These are phyloP conservation scores for Cyclocybe aegerita DNA, from an alignment of 768 basidiomycete genomes.

Conservation along the genomic window DNA sequence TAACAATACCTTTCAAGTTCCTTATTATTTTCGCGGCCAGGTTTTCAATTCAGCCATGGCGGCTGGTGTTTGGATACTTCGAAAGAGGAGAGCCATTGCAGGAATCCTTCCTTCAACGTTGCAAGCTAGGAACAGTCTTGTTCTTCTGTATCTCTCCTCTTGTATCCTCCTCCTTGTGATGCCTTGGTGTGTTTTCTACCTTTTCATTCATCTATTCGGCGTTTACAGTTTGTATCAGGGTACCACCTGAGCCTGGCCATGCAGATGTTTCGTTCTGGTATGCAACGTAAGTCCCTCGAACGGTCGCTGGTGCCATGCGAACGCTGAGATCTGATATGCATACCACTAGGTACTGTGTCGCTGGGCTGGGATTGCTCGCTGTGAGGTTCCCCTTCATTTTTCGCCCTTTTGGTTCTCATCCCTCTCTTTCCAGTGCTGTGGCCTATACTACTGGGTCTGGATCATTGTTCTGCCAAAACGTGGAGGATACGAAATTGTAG, in stretches of 20 bases:
- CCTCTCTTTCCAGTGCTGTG: constrained; percentile 23
- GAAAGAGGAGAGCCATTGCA: constrained; percentile 20
- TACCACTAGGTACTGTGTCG: constrained; percentile 28
- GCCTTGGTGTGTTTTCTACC: constrained; percentile 23
- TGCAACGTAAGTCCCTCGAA: constrained; percentile 27
- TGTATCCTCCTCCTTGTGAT: constrained; percentile 29
- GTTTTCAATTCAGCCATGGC: constrained; percentile 29
- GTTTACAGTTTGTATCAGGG: constrained; percentile 18
- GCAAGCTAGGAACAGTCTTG: constrained; percentile 22
- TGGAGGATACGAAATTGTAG: constrained; percentile 45
- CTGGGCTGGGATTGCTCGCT: constrained; percentile 23
- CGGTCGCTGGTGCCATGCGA: background rate
- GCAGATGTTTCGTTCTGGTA: constrained; percentile 40
- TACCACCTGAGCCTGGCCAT: constrained; percentile 34
- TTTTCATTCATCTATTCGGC: background rate
- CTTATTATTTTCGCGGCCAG: constrained; percentile 24
- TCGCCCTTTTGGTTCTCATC: background rate
- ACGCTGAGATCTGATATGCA: background rate
- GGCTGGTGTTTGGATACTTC: constrained; percentile 31
- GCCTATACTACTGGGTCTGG: constrained; percentile 40
- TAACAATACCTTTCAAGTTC: constrained; percentile 14
- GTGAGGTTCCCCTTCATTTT: constrained; percentile 12
- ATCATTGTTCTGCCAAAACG: constrained; percentile 40
- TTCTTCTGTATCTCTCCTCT: constrained; percentile 24
- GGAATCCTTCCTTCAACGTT: constrained; percentile 22